These are phyloP conservation scores for Penicillium thymicola DNA, from an alignment of 2,329 filamentous ascomycete species.

Conservation along the genomic window DNA sequence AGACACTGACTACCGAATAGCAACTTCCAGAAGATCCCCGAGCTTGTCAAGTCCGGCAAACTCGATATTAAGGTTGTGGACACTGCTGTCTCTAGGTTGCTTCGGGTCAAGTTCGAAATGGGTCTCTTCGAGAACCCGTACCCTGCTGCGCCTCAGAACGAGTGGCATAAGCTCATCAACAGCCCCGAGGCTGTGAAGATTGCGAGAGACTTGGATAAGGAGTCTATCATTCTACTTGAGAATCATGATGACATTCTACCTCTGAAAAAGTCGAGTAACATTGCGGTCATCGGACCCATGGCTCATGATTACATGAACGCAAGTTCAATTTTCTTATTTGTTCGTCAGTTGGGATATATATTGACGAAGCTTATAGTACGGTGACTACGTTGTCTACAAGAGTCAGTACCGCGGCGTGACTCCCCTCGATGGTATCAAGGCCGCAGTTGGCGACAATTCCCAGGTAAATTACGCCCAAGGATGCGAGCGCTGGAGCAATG, in stretches of 20 bases:
- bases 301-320: conserved; percentile 68
- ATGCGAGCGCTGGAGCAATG: conserved; percentile 69
- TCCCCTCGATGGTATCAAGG: conserved; percentile 65
- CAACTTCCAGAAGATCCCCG: conserved; percentile 65
- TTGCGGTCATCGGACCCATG: conserved; percentile 74
- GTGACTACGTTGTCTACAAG: conserved; percentile 68
- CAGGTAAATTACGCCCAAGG: conserved; percentile 66
- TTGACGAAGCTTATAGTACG: conserved; percentile 49
- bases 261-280: conserved; percentile 60
- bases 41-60: conserved; percentile 60
- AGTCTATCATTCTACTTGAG: conserved; percentile 61
- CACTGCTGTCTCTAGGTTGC: conserved; percentile 61
- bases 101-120: conserved; percentile 65
- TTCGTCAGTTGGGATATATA: background rate
- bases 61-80: conserved; percentile 61
- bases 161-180: conserved; percentile 60
- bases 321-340: conserved; percentile 28
- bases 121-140: conserved; percentile 71
- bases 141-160: conserved; percentile 53
- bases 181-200: conserved; percentile 57
- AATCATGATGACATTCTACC: conserved; percentile 56
- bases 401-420: conserved; percentile 65
- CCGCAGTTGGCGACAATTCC: conserved; percentile 54
- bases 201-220: conserved; percentile 61
- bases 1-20: conserved; percentile 17